These are phyloP conservation scores for Conoideocrella luteorostrata DNA, from an alignment of 2,329 filamentous ascomycete species.

Conservation along the genomic window DNA sequence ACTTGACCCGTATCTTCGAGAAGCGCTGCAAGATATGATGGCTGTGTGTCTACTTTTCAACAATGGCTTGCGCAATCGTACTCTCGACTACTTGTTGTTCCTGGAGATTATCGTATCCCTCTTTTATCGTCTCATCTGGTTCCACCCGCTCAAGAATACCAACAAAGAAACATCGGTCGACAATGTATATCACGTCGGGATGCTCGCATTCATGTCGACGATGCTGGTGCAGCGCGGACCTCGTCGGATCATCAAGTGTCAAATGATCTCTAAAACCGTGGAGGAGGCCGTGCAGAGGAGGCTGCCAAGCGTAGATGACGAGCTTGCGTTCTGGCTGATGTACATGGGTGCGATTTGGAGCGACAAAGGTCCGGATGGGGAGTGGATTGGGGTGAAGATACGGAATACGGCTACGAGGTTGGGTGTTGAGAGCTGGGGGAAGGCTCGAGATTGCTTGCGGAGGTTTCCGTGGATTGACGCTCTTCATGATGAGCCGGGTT, in stretches of 20 bases:
- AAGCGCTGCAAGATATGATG: too few species aligned
- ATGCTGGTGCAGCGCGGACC: constrained; percentile 8
- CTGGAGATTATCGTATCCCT: constrained; percentile 11
- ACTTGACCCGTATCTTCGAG: too few species aligned
- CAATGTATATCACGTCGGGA: constrained; percentile 8
- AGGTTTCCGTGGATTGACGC: constrained; percentile 12
- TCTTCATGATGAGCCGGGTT: constrained; percentile 9
- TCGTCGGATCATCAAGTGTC: constrained; percentile 7
- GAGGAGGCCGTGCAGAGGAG: neutral
- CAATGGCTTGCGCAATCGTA: too few species aligned
- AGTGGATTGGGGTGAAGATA: constrained; percentile 1
- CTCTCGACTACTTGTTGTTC: too few species aligned
- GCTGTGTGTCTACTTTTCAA: too few species aligned
- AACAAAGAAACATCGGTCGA: neutral
- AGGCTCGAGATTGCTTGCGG: neutral
- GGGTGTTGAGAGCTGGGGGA: constrained; percentile 7
- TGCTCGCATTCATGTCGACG: constrained; percentile 8
- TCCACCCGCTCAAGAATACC: constrained; percentile 1
- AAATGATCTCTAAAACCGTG: neutral
- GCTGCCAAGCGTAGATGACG: neutral
- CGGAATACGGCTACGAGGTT: neutral
- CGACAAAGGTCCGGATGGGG: neutral
- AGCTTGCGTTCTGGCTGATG: constrained; percentile 9
- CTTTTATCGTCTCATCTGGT: constrained; percentile 6
- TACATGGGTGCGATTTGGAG: constrained; percentile 11